Evolutionary conservation across 2,329 filamentous ascomycete species (phyloP).

Genomic region (Monilinia fructicola): DNA sequence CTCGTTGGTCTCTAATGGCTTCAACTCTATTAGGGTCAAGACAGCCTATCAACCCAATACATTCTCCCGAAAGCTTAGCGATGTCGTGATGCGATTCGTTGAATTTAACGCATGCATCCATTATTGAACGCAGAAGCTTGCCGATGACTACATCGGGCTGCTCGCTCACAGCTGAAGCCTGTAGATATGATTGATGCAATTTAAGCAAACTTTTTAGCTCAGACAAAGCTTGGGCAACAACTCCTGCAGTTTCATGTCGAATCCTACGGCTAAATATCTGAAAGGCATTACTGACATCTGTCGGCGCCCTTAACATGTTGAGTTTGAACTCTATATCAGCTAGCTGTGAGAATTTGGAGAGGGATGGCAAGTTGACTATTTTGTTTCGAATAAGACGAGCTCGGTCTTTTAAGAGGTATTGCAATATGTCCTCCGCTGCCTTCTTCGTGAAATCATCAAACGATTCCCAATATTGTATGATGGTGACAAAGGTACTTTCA

Average conservation of each 20-base stretch:
- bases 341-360: conserved; percentile 69
- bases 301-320: conserved; percentile 60
- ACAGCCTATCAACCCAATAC: conserved; percentile 85
- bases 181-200: conserved; percentile 72
- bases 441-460: conserved; percentile 63
- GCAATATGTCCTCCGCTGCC: conserved; percentile 62
- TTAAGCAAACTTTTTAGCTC: conserved; percentile 76
- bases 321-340: conserved; percentile 67
- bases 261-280: conserved; percentile 72
- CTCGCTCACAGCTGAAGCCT: conserved; percentile 77
- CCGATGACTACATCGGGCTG: conserved; percentile 76
- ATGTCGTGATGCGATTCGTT: conserved; percentile 67
- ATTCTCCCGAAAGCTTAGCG: conserved; percentile 71
- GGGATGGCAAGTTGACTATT: conserved; percentile 74
- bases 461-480: conserved; percentile 74
- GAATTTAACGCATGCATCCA: conserved; percentile 84
- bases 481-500: conserved; percentile 85
- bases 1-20: conserved; percentile 70
- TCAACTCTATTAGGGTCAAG: conserved; percentile 90
- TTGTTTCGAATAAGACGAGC: conserved; percentile 59
- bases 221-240: conserved; percentile 76
- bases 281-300: conserved; percentile 66
- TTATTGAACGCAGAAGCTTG: conserved; percentile 69
- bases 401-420: conserved; percentile 41
- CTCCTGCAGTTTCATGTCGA: conserved; percentile 78